A percentile compares a stretch with the other conserved stretches of the same genome.
Conservation (phyloP, 1,284 basidiomycete species). For the Apiotrichum brassicae region DNA sequence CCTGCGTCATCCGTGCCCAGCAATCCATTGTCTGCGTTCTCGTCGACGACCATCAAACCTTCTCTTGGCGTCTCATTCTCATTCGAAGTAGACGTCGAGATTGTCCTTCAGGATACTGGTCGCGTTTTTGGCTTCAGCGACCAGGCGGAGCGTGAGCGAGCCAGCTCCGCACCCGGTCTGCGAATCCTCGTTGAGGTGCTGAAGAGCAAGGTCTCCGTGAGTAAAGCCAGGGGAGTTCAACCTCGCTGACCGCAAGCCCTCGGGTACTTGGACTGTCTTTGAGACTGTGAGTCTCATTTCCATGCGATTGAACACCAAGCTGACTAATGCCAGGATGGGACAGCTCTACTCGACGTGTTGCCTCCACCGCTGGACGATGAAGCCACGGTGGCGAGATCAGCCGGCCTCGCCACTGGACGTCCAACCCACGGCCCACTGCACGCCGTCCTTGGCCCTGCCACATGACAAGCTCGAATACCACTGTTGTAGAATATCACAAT, state of each 20-base stretch:
- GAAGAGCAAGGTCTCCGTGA: slow-evolving; percentile 39
- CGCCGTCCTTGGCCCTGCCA: too few species aligned
- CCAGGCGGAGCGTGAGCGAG: slow-evolving; percentile 35
- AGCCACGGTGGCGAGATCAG: too few species aligned
- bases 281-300: slow-evolving; percentile 36
- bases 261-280: slow-evolving; percentile 39
- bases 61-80: slow-evolving; percentile 36
- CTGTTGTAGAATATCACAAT: too few species aligned
- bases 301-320: neutral
- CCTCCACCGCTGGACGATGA: too few species aligned
- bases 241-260: slow-evolving; percentile 19
- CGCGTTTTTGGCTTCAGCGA: slow-evolving; percentile 35
- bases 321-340: neutral
- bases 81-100: slow-evolving; percentile 33
- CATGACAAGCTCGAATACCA: too few species aligned
- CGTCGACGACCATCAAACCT: slow-evolving; percentile 38
- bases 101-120: slow-evolving; percentile 41
- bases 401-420: too few species aligned
- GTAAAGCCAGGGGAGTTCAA: neutral
- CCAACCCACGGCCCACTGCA: too few species aligned
- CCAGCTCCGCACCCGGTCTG: slow-evolving; percentile 23
- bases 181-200: slow-evolving; percentile 41
- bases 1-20: slow-evolving; percentile 26
- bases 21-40: slow-evolving; percentile 38
- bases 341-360: neutral